Base-by-base conservation (phyloP, 805 yeast genomes). In the Lipomyces oligophaga region DNA sequence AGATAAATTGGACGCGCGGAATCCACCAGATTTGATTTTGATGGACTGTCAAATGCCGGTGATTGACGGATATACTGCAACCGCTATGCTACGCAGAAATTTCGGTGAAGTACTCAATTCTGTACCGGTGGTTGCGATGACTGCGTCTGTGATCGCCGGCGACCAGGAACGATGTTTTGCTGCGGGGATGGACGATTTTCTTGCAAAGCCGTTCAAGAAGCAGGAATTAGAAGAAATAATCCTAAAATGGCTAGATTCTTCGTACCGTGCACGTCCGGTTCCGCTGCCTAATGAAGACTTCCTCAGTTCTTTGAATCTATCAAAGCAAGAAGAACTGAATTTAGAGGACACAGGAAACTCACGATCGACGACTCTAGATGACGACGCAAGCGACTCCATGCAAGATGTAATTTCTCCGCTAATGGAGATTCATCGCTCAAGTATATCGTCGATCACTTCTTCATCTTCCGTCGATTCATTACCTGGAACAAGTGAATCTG, bases 81-180 rank as follows among this genome's bases (percentile, higher is more conserved):
- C 67, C 1, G 54, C 53, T 24, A 38, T 47, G 32, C 30, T 47
- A 6, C 31, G 51, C 20, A 40, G 40, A 25, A 41, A 49, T 21
- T 36, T 13, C 11, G 36, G 26, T 47, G 27, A 38, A 7, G 47
- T 19, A 6, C 37, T 51, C 15, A 76, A 76, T 55, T 70, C 85
- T 46, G 78, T 83, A 1, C 88, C 88, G 26, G 80, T 81, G 52
- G 80, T 81, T 63, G 87, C 87, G 3, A 68, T 82, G 52, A 82
- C 88, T 1, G 88, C 88, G 0, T 86, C 81, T 64, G 88, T 87
- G 1, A 82, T 81, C 86, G 70, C 80, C 68, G 88, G 87, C 38
- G 87, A 81, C 64, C 67, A 86, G 41, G 87, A 82, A 60, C 74
- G 78, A 59, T 80, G 85, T 31, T 62, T 81, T 48, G 79, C 79